phyloP scores from a whole-genome alignment of 495 filamentous ascomycete genomes.

The Talaromyces wortmannii region DNA sequence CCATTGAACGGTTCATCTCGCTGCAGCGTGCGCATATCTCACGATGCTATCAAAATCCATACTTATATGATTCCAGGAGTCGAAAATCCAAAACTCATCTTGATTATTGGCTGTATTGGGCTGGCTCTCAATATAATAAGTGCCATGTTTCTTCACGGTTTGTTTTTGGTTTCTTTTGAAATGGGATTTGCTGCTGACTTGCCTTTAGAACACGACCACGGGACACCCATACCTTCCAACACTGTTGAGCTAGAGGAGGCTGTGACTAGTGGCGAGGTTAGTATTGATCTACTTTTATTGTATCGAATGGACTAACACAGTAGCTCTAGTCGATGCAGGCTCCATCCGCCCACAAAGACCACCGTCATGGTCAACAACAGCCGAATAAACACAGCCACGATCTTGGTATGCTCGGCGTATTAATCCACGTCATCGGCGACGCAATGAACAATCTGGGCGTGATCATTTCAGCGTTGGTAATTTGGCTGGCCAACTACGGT shows the following conservation, averaged over 20 bases:
- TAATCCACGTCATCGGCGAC: slow-evolving; percentile 44
- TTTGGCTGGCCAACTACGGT: slow-evolving; percentile 29
- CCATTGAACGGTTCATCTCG: slow-evolving; percentile 69
- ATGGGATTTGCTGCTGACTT: not conserved
- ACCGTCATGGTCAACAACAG: slow-evolving; percentile 1
- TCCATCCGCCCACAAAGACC: not conserved
- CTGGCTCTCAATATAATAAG: slow-evolving; percentile 76
- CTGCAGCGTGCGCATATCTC: slow-evolving; percentile 23
- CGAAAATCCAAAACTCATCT: slow-evolving; percentile 66
- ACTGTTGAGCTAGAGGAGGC: not conserved
- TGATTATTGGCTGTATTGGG: slow-evolving; percentile 74
- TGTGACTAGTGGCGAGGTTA: no score
- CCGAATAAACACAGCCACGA: slow-evolving; percentile 44
- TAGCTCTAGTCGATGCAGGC: not conserved
- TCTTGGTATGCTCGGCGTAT: slow-evolving; percentile 36
- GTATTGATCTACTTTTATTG: no score
- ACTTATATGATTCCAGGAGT: slow-evolving; percentile 38
- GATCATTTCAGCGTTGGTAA: slow-evolving; percentile 35
- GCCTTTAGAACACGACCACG: not conserved
- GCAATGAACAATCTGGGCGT: slow-evolving; percentile 44
- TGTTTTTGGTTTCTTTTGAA: not conserved
- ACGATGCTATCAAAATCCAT: not conserved
- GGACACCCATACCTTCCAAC: not conserved
- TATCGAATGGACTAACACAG: no score
- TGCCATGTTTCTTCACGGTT: slow-evolving; percentile 70